Evolutionary conservation across 768 basidiomycete genomes (phyloP).

Genomic region (Pisolithus orientalis): DNA sequence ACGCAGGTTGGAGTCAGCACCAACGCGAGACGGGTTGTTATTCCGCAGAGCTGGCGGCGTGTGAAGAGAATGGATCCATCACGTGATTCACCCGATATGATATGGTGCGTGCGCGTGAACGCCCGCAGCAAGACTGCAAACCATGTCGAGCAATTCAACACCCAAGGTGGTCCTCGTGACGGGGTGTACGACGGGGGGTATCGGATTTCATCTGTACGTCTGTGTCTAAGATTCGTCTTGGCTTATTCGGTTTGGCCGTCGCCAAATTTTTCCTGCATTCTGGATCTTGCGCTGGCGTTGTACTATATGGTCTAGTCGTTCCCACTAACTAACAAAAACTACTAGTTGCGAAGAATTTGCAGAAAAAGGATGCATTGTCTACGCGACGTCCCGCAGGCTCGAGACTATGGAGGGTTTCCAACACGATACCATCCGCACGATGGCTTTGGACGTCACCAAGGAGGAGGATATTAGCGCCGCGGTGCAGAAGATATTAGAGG

Average conservation of each 20-base stretch:
- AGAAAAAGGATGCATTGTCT: constrained; percentile 60
- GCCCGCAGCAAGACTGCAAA: too few species aligned
- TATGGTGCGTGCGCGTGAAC: too few species aligned
- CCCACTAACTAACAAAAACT: neutral
- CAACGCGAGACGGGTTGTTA: too few species aligned
- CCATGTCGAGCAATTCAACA: neutral
- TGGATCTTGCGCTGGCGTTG: neutral
- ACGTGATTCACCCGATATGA: too few species aligned
- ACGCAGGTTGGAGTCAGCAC: too few species aligned
- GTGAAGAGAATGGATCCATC: too few species aligned
- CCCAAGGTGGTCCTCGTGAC: constrained; percentile 57
- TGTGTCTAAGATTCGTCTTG: neutral
- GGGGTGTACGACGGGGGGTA: constrained; percentile 70
- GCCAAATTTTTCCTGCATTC: too few species aligned
- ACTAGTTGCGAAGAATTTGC: constrained; percentile 65
- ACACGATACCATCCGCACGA: constrained; percentile 37
- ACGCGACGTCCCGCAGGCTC: constrained; percentile 65
- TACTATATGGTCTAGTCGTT: neutral
- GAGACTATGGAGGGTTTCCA: constrained; percentile 58
- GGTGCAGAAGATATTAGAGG: constrained; percentile 44
- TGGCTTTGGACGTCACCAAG: constrained; percentile 57
- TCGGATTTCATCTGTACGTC: constrained; percentile 58
- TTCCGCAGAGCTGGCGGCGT: too few species aligned
- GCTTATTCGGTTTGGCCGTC: neutral
- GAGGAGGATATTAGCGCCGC: constrained; percentile 49